Conservation (phyloP, 352 stramenopile species). For the Blastocystis hominis region DNA sequence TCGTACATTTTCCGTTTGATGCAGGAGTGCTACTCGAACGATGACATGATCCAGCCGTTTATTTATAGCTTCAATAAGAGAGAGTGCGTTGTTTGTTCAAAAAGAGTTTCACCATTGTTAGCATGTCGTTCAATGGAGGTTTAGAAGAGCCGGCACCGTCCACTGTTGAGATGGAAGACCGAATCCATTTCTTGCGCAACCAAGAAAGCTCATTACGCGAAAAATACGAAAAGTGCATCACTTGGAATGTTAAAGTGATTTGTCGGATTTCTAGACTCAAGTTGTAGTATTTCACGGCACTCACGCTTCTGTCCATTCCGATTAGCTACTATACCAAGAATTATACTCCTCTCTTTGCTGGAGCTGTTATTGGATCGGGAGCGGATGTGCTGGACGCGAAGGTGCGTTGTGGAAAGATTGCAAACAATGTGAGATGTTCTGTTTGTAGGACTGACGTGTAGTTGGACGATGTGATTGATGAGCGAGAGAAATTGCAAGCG, state of each 20-base stretch:
- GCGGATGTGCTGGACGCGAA: constrained; percentile 45
- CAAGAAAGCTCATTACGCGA: constrained; percentile 8
- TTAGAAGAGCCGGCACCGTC: neutral
- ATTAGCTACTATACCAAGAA: constrained; percentile 28
- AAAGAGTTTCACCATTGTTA: neutral
- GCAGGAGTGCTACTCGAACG: constrained; percentile 45
- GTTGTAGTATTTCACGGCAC: constrained; percentile 33
- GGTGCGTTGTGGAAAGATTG: constrained; percentile 47
- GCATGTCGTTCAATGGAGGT: neutral
- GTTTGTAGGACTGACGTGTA: neutral
- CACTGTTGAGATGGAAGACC: constrained; percentile 2
- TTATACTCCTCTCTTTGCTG: constrained; percentile 27
- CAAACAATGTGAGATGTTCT: neutral
- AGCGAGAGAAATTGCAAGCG: neutral
- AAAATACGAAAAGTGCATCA: constrained; percentile 53
- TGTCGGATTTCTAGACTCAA: neutral
- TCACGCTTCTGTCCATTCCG: constrained; percentile 14
- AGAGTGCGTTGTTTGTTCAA: neutral
- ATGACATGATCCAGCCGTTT: constrained; percentile 42
- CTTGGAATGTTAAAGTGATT: constrained; percentile 4
- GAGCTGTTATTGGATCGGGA: neutral
- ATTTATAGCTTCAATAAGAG: constrained; percentile 46
- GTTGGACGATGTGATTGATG: constrained; percentile 46
- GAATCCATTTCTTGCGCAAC: neutral
- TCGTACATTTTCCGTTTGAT: constrained; percentile 57